Evolutionary conservation across 164 flowering plant genomes (phyloP).

Genomic region (Vitis amurensis): DNA sequence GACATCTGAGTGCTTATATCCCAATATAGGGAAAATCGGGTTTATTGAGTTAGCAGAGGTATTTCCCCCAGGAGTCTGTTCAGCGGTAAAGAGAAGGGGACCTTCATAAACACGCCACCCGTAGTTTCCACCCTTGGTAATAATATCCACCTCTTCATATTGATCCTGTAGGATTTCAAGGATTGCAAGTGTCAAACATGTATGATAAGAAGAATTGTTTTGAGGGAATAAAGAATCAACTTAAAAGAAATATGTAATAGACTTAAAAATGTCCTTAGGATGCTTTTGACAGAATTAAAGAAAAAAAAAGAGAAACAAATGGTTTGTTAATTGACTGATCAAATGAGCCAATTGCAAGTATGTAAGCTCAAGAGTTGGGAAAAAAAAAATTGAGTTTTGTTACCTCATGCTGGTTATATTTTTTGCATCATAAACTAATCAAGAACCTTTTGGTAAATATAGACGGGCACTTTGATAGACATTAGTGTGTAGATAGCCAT

Average conservation of each 20-base stretch:
- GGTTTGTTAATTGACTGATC: too few species aligned
- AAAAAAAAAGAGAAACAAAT: not conserved
- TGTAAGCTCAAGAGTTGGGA: too few species aligned
- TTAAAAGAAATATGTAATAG: too few species aligned
- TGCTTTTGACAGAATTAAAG: not conserved
- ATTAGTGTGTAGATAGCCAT: too few species aligned
- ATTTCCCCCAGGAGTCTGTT: slow-evolving; percentile 58
- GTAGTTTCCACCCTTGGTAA: slow-evolving; percentile 79
- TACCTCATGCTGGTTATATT: too few species aligned
- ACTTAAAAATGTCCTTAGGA: not conserved
- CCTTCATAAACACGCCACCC: slow-evolving; percentile 96
- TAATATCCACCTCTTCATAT: slow-evolving; percentile 57
- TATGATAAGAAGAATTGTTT: not conserved
- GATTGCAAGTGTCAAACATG: too few species aligned
- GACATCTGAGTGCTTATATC: slow-evolving; percentile 54
- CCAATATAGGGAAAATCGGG: slow-evolving; percentile 76
- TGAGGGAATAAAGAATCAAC: not conserved
- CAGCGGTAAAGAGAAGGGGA: slow-evolving; percentile 37
- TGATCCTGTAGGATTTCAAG: slow-evolving; percentile 26
- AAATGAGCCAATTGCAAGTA: too few species aligned
- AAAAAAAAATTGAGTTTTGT: too few species aligned
- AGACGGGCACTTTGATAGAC: too few species aligned
- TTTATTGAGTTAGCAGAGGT: slow-evolving; percentile 48
- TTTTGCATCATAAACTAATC: too few species aligned
- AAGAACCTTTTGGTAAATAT: too few species aligned